Evolutionary conservation across 768 basidiomycete species (phyloP).

Genomic region (Amanita brunnescens): DNA sequence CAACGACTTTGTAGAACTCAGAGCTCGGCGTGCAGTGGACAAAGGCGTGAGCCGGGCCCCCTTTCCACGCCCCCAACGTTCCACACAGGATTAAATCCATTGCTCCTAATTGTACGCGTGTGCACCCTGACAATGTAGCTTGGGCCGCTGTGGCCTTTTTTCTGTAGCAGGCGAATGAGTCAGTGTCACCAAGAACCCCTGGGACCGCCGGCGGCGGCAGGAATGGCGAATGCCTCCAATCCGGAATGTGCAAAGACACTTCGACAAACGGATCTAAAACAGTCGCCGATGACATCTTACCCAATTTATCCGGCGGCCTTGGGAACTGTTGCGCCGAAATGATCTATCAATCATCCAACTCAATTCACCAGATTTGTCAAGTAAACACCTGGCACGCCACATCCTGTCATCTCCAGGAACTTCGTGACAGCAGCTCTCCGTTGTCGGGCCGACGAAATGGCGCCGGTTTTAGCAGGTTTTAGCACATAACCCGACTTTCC

Average conservation of each 20-base stretch:
- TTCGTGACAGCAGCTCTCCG: slow-evolving; percentile 51
- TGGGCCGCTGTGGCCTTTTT: slow-evolving; percentile 15
- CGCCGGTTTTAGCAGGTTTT: slow-evolving; percentile 77
- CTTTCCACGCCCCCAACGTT: no score
- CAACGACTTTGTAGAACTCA: no score
- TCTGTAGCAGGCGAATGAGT: slow-evolving; percentile 16
- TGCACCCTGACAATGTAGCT: slow-evolving; percentile 34
- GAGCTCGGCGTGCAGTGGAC: no score
- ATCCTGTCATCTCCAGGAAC: slow-evolving; percentile 50
- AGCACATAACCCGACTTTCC: slow-evolving; percentile 88
- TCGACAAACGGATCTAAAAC: slow-evolving; percentile 72
- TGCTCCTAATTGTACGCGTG: slow-evolving; percentile 67
- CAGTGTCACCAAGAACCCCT: slow-evolving; percentile 8
- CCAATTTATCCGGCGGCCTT: slow-evolving; percentile 55
- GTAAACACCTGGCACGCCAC: background rate
- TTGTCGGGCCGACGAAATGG: slow-evolving; percentile 49
- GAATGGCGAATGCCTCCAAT: slow-evolving; percentile 42
- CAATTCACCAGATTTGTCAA: background rate
- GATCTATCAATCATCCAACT: slow-evolving; percentile 17
- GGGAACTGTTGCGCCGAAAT: slow-evolving; percentile 92
- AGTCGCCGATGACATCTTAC: slow-evolving; percentile 46
- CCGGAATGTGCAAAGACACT: slow-evolving; percentile 67
- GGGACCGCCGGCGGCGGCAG: slow-evolving; percentile 12
- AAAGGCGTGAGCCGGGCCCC: no score
- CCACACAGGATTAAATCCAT: slow-evolving; percentile 93